phyloP scores from a whole-genome alignment of 2,329 filamentous ascomycete genomes.

The Colletotrichum theobromicola region DNA sequence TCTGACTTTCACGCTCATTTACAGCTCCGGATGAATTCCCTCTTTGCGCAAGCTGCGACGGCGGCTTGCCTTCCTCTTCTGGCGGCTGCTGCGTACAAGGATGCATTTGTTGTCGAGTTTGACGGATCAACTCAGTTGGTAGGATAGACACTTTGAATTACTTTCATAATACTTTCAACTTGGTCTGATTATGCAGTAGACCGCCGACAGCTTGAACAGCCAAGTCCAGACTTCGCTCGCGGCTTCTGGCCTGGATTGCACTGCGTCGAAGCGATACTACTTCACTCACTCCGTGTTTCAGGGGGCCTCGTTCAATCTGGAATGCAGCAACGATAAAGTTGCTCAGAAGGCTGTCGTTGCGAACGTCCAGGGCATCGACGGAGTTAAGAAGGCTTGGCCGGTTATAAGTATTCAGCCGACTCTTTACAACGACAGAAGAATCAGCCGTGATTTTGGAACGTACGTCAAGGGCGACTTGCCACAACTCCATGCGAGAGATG shows the following conservation, averaged over 20 bases:
- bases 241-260: background rate
- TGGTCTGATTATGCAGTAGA: background rate
- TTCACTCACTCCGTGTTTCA: background rate
- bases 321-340: background rate
- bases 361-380: background rate
- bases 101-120: slow-evolving; percentile 4
- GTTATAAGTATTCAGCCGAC: background rate
- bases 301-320: background rate
- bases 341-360: background rate
- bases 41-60: background rate
- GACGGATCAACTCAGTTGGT: background rate
- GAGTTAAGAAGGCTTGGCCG: slow-evolving; percentile 8
- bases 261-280: background rate
- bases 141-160: background rate
- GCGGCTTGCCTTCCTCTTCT: background rate
- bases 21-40: background rate
- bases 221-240: background rate
- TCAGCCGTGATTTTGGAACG: background rate
- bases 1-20: background rate
- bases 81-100: background rate
- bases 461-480: background rate
- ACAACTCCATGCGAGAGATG: background rate
- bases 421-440: background rate
- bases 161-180: background rate
- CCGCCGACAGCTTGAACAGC: background rate